Base-by-base conservation (phyloP, 768 basidiomycete species). In the Kwoniella sp. region DNA sequence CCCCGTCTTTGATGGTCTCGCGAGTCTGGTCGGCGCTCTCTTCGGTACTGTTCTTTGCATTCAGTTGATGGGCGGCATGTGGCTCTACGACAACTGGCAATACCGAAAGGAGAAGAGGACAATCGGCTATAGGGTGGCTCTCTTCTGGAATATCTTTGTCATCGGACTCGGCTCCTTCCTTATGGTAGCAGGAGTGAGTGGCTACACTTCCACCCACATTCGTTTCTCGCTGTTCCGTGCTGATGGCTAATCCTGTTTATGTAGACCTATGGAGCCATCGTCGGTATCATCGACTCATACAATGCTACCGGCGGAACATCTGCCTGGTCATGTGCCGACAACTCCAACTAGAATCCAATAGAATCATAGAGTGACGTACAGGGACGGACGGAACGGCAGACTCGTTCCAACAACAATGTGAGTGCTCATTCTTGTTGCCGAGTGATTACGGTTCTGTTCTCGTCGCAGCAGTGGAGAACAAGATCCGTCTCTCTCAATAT, bases 1-100 rank as follows among this genome's bases (percentile, higher is more conserved):
- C 30, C 77, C 77, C 21, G 70, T 74, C 44, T 74, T 74, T 51
- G 66, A 64, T 46, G 63, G 66, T 48, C 69, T 78, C 21, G 64
- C 71, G 13, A 51, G 57, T 49, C 53, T 74, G 17, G 71, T 74
- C 30, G 76, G 71, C 22, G 69, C 70, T 15, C 52, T 75, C 1
- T 68, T 77, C 57, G 73, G 68, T 12, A 68, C 73, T 1, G 68
- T 74, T 50, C 37, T 75, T 13, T 77, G 68, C 55, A 63, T 73
- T 22, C 58, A 68, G 25, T 29, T 60, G 12, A 60, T 60, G 58
- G 69, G 65, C 24, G 65, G 49, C 54, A 75, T 77, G 76, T 77
- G 73, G 73, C 60, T 77, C 27, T 70, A 69, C 64, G 68, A 72
- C 57, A 62, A 68, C 56, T 67, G 57, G 53, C 22, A 63, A 9